Conservation (phyloP, 257 asterid genomes). For the Solanum peruvianum region DNA sequence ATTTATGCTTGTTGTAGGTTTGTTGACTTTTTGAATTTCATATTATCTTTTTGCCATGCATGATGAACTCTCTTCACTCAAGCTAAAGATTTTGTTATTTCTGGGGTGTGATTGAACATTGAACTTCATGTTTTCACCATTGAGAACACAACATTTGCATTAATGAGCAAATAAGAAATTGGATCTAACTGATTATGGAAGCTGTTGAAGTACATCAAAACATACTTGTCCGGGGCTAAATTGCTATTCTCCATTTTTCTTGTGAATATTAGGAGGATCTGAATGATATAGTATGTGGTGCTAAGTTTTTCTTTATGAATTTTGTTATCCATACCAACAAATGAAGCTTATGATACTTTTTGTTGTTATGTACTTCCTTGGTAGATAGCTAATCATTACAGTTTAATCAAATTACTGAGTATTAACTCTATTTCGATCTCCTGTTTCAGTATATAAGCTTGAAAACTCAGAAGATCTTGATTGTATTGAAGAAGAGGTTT, state of each 20-base stretch:
- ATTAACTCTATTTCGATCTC: background rate
- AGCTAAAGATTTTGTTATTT: background rate
- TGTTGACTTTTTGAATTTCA: background rate
- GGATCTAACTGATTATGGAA: background rate
- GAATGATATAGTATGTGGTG: background rate
- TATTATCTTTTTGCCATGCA: background rate
- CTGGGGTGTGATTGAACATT: background rate
- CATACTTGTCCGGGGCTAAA: background rate
- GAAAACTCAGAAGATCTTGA: constrained; percentile 74
- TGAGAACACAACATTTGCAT: background rate
- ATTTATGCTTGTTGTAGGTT: background rate
- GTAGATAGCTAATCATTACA: background rate
- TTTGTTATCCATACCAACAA: background rate
- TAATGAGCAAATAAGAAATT: background rate
- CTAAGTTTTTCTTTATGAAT: background rate
- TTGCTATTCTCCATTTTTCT: background rate
- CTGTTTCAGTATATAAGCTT: constrained; percentile 65
- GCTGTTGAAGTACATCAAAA: background rate
- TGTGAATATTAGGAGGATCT: background rate
- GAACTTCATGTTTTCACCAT: background rate
- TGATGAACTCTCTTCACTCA: background rate
- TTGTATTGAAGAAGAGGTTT: constrained; percentile 77
- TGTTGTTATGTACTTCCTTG: background rate
- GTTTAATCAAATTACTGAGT: background rate
- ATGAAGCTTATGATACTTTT: background rate